phyloP scores from a whole-genome alignment of 2,329 filamentous ascomycete genomes.

The Salinomyces thailandicus region DNA sequence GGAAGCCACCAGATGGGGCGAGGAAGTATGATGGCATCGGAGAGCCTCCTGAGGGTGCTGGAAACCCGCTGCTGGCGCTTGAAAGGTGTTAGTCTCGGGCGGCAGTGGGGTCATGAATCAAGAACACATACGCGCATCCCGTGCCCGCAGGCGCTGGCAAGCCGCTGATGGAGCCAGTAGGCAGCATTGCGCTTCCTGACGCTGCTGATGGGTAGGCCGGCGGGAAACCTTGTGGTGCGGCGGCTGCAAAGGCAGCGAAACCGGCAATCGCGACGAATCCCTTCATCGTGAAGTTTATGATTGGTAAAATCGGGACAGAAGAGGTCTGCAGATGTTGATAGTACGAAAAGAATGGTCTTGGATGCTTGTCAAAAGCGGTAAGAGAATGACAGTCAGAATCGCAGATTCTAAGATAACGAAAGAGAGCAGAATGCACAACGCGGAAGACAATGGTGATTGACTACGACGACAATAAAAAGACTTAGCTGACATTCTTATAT shows the following conservation, averaged over 20 bases:
- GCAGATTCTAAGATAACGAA: slow-evolving; percentile 1
- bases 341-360: neutral
- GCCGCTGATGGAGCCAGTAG: neutral
- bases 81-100: neutral
- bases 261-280: neutral
- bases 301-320: neutral
- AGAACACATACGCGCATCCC: neutral
- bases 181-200: neutral
- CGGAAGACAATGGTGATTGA: neutral
- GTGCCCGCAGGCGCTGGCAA: neutral
- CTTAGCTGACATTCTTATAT: neutral
- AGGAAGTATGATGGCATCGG: neutral
- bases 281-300: slow-evolving; percentile 1
- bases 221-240: slow-evolving; percentile 1
- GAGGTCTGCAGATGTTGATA: neutral
- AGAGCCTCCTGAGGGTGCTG: neutral
- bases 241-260: neutral
- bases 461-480: neutral
- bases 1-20: neutral
- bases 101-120: neutral
- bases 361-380: slow-evolving; percentile 2
- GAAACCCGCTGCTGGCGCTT: neutral
- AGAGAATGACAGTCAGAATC: neutral
- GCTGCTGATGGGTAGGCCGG: neutral
- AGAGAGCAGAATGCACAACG: neutral